Conservation (phyloP, 768 basidiomycete genomes). For the Hydnomerulius pinastri region DNA sequence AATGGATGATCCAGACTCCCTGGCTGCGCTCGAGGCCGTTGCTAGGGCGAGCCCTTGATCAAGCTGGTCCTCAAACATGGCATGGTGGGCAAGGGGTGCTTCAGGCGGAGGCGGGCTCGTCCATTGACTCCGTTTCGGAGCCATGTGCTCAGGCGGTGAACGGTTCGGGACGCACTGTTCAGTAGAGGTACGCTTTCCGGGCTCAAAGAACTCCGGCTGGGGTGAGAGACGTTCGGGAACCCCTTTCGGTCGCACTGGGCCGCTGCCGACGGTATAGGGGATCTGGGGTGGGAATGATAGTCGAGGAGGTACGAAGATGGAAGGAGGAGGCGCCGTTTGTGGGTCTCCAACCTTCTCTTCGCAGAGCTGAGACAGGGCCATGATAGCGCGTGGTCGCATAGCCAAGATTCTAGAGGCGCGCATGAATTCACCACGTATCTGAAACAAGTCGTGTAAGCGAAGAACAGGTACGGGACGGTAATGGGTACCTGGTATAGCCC, state of each 20-base stretch:
- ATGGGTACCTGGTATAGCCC: slow-evolving; percentile 82
- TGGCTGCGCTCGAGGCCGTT: slow-evolving; percentile 60
- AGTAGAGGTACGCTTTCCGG: slow-evolving; percentile 33
- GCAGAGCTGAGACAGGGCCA: slow-evolving; percentile 86
- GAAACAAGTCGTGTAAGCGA: background rate
- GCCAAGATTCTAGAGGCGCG: slow-evolving; percentile 86
- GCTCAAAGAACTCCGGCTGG: slow-evolving; percentile 47
- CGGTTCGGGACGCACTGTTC: slow-evolving; percentile 39
- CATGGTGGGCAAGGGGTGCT: slow-evolving; percentile 65
- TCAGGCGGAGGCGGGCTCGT: slow-evolving; percentile 83
- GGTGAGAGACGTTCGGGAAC: slow-evolving; percentile 55
- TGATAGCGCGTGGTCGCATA: slow-evolving; percentile 73
- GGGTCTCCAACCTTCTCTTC: slow-evolving; percentile 73
- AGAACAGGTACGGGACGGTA: background rate
- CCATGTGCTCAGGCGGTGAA: slow-evolving; percentile 74
- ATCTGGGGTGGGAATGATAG: slow-evolving; percentile 62
- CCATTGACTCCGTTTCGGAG: slow-evolving; percentile 78
- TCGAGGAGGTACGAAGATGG: slow-evolving; percentile 47
- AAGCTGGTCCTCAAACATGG: slow-evolving; percentile 66
- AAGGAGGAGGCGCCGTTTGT: slow-evolving; percentile 41
- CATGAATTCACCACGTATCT: slow-evolving; percentile 99
- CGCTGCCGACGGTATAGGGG: slow-evolving; percentile 68
- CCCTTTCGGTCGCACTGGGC: slow-evolving; percentile 53
- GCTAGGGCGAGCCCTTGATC: slow-evolving; percentile 68
- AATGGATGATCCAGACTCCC: slow-evolving; percentile 52